Conservation (phyloP, 2,329 filamentous ascomycete species). For the Aspergillus pseudoglaucus region DNA sequence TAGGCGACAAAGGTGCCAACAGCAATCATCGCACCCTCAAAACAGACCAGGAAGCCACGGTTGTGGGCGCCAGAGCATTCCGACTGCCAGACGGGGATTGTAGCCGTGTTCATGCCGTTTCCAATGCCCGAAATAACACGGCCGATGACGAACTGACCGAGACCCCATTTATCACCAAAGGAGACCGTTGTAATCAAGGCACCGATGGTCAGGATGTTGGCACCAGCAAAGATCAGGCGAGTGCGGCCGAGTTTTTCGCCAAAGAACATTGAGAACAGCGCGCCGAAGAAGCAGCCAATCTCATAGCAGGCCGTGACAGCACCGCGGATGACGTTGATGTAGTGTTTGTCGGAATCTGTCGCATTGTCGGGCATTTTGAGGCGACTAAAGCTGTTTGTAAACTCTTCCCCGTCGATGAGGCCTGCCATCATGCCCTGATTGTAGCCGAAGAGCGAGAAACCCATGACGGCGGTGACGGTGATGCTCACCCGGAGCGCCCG, state of each 20-base stretch:
- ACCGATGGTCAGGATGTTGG: conserved; percentile 40
- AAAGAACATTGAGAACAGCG: conserved; percentile 22
- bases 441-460: conserved; percentile 46
- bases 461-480: conserved; percentile 24
- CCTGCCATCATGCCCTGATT: conserved; percentile 31
- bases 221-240: conserved; percentile 48
- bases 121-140: conserved; percentile 34
- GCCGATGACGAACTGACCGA: conserved; percentile 37
- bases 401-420: conserved; percentile 21
- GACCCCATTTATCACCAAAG: conserved; percentile 17
- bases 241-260: conserved; percentile 28
- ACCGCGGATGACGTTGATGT: conserved; percentile 42
- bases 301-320: conserved; percentile 49
- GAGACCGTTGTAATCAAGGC: conserved; percentile 22
- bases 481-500: conserved; percentile 12
- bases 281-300: conserved; percentile 37
- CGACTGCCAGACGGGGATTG: conserved; percentile 36
- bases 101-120: conserved; percentile 33
- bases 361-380: conserved; percentile 20
- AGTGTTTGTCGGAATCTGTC: conserved; percentile 16
- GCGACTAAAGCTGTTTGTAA: conserved; percentile 17
- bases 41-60: conserved; percentile 29
- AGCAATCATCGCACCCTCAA: conserved; percentile 28
- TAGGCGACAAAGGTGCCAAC: conserved; percentile 28
- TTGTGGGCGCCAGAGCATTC: conserved; percentile 29